A percentile compares a stretch with the other conserved stretches of the same genome.
These are phyloP conservation scores for Neurospora sp. DNA, from an alignment of 495 filamentous ascomycete species.

Conservation along the genomic window DNA sequence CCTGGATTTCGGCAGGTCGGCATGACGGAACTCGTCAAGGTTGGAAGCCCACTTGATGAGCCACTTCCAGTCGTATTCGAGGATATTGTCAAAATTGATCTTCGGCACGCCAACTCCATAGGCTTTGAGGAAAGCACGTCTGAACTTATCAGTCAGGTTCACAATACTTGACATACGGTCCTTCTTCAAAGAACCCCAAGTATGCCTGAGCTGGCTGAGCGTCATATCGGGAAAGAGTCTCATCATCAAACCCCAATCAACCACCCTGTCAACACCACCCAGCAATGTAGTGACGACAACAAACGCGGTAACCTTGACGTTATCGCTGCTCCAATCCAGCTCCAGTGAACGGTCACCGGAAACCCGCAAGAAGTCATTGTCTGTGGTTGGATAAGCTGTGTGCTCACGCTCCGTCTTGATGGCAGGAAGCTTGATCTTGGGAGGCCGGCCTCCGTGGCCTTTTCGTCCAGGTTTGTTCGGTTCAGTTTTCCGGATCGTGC, in stretches of 20 bases:
- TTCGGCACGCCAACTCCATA: constrained; percentile 59
- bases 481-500: background rate
- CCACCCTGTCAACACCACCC: constrained; percentile 56
- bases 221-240: constrained; percentile 53
- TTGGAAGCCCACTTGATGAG: constrained; percentile 60
- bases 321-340: constrained; percentile 30
- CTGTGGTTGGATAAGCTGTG: constrained; percentile 24
- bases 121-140: constrained; percentile 61
- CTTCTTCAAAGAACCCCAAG: constrained; percentile 48
- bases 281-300: constrained; percentile 62
- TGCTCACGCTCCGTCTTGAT: constrained; percentile 31
- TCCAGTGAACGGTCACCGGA: constrained; percentile 18
- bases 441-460: constrained; percentile 7
- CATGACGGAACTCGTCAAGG: constrained; percentile 27
- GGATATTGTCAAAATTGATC: constrained; percentile 62
- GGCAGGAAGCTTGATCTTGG: constrained; percentile 22
- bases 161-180: constrained; percentile 53
- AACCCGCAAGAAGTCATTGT: constrained; percentile 27
- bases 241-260: constrained; percentile 67
- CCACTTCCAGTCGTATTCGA: constrained; percentile 64
- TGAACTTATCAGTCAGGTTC: constrained; percentile 66
- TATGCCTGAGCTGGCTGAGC: constrained; percentile 45
- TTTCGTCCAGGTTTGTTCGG: background rate
- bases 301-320: constrained; percentile 54
- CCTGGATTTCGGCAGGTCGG: constrained; percentile 29